Percentiles rank a stretch among this genome's conserved stretches.
These are phyloP conservation scores for Cryptococcus depauperatus DNA, from an alignment of 1,284 basidiomycete species.

Conservation along the genomic window DNA sequence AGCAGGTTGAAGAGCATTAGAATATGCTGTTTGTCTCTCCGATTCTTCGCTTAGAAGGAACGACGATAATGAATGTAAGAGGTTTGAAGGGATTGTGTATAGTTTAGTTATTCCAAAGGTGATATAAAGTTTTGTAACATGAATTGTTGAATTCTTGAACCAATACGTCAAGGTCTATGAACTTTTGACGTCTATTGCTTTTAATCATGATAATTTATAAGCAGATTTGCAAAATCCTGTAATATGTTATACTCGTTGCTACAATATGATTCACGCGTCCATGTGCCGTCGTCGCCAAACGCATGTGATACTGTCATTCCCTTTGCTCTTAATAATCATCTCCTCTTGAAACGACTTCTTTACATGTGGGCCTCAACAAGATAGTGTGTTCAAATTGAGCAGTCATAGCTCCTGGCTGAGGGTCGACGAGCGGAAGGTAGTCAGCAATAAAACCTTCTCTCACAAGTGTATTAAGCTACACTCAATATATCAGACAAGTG, in stretches of 20 bases:
- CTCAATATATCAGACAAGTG: not conserved
- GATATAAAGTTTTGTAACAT: conserved; percentile 76
- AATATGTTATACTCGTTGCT: no score
- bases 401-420: conserved; percentile 64
- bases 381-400: conserved; percentile 96
- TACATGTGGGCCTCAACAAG: conserved; percentile 77
- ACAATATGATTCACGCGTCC: no score
- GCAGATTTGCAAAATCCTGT: no score
- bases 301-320: not conserved
- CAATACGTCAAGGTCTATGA: no score
- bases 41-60: no score
- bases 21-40: not conserved
- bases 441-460: conserved; percentile 79
- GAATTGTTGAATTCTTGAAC: not conserved
- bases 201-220: no score
- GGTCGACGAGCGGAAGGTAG: conserved; percentile 89
- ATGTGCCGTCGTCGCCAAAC: no score
- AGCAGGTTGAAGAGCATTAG: conserved; percentile 42
- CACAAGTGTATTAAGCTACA: conserved; percentile 81
- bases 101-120: conserved; percentile 66
- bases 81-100: conserved; percentile 59
- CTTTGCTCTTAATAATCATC: conserved; percentile 63
- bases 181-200: no score
- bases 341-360: conserved; percentile 90
- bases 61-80: not conserved